A percentile compares a stretch with the other conserved stretches of the same genome.
Evolutionary conservation across 192 early-diverging fungal genomes (phyloP).

Genomic region (Helicostylum pulchrum): DNA sequence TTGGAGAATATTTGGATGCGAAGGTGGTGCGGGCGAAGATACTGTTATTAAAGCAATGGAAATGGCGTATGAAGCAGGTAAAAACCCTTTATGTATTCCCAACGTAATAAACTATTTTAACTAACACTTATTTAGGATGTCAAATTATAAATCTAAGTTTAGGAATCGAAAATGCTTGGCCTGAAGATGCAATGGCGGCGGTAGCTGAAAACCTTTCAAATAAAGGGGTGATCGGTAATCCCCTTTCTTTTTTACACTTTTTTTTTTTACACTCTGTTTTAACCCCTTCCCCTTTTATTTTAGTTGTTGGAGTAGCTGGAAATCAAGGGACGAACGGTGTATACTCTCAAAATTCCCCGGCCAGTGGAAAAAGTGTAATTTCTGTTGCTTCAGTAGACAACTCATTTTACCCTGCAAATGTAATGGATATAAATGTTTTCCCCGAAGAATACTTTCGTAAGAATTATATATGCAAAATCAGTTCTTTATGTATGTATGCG

Average conservation of each 20-base stretch:
- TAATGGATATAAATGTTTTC: slow-evolving; percentile 25
- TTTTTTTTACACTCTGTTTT: background rate
- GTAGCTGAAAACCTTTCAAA: slow-evolving; percentile 51
- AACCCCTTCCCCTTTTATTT: background rate
- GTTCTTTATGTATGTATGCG: background rate
- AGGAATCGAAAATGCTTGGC: slow-evolving; percentile 63
- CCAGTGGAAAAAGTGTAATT: slow-evolving; percentile 51
- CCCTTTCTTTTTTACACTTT: background rate
- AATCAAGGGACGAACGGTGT: slow-evolving; percentile 64
- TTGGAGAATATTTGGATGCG: slow-evolving; percentile 82
- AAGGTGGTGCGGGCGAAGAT: slow-evolving; percentile 59
- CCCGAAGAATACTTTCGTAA: slow-evolving; percentile 24
- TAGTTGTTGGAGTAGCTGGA: slow-evolving; percentile 58
- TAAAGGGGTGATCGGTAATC: slow-evolving; percentile 27
- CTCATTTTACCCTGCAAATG: slow-evolving; percentile 26
- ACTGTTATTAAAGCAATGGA: slow-evolving; percentile 74
- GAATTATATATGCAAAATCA: background rate
- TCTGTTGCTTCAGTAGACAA: slow-evolving; percentile 57
- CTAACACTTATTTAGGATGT: slow-evolving; percentile 23
- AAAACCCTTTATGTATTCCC: no score
- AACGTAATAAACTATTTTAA: background rate
- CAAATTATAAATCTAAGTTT: slow-evolving; percentile 82
- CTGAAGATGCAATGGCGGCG: slow-evolving; percentile 58
- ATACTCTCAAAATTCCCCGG: slow-evolving; percentile 55
- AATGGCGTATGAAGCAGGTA: slow-evolving; percentile 57